Conservation (phyloP, 106 monocot species). For the Acorus gramineus region DNA sequence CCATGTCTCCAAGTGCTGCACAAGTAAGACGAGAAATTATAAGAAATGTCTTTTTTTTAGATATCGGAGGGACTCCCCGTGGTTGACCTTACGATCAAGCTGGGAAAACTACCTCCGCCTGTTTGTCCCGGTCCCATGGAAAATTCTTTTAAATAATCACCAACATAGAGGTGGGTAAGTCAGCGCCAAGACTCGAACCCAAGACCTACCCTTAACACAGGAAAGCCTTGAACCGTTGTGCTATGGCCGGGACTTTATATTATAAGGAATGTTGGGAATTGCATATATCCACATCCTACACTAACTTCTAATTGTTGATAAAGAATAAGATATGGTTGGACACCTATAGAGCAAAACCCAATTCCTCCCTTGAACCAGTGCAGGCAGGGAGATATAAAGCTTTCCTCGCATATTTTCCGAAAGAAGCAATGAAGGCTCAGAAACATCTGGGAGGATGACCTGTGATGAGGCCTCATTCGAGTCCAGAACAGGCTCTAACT, state of each 20-base stretch:
- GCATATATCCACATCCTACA: not conserved
- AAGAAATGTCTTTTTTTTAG: too few relatives aligned
- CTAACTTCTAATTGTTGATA: not conserved
- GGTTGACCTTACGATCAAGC: too few relatives aligned
- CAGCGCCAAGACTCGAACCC: too few relatives aligned
- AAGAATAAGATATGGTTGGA: constrained; percentile 3
- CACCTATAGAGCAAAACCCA: constrained; percentile 95
- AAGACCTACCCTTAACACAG: too few relatives aligned
- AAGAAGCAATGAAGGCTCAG: constrained; percentile 80
- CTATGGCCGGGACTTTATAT: too few relatives aligned
- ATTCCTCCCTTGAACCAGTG: constrained; percentile 64
- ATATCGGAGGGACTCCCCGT: too few relatives aligned
- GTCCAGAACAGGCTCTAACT: constrained; percentile 15
- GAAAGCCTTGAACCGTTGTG: too few relatives aligned
- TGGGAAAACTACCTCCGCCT: too few relatives aligned
- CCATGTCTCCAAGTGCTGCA: constrained; percentile 98
- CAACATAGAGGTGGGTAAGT: too few relatives aligned
- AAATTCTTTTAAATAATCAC: too few relatives aligned
- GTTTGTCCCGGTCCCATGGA: too few relatives aligned
- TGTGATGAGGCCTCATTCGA: constrained; percentile 11
- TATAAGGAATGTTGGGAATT: too few relatives aligned
- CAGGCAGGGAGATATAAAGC: constrained; percentile 70
- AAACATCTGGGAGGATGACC: constrained; percentile 51
- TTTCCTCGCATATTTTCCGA: constrained; percentile 51
- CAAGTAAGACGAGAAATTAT: not conserved